phyloP scores from a whole-genome alignment of 2,329 filamentous ascomycete genomes.

The Paecilomyces dactylethromorphus region DNA sequence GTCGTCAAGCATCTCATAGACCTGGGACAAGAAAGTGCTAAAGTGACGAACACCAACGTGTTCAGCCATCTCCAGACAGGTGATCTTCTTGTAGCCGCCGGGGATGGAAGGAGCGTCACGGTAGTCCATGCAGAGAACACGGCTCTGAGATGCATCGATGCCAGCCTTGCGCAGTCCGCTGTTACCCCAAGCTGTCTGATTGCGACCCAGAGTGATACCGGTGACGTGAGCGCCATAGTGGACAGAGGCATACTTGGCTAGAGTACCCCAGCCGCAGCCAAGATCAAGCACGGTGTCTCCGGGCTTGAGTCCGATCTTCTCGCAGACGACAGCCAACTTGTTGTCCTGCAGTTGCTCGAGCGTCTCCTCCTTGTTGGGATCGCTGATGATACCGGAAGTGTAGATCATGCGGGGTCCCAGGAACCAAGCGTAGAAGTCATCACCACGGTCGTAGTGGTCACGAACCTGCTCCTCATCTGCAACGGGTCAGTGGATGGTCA shows the following conservation, averaged over 20 bases:
- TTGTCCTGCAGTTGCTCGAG: slow-evolving; percentile 97
- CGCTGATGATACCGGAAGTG: slow-evolving; percentile 88
- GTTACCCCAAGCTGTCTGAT: slow-evolving; percentile 97
- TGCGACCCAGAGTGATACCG: slow-evolving; percentile 88
- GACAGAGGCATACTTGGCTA: slow-evolving; percentile 84
- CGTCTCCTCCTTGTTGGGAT: slow-evolving; percentile 78
- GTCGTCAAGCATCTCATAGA: slow-evolving; percentile 92
- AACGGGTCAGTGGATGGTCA: neutral
- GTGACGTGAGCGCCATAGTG: slow-evolving; percentile 84
- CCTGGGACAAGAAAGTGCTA: slow-evolving; percentile 71
- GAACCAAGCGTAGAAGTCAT: slow-evolving; percentile 99
- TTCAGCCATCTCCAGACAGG: slow-evolving; percentile 96
- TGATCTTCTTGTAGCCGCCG: slow-evolving; percentile 86
- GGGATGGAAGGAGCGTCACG: slow-evolving; percentile 79
- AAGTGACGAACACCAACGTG: slow-evolving; percentile 95
- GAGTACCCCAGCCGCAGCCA: slow-evolving; percentile 95
- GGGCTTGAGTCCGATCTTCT: slow-evolving; percentile 81
- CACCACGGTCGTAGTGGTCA: slow-evolving; percentile 94
- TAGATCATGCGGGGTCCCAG: slow-evolving; percentile 98
- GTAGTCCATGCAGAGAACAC: slow-evolving; percentile 94
- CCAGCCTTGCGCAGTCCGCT: slow-evolving; percentile 74
- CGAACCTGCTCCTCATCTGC: slow-evolving; percentile 94
- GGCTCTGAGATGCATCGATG: slow-evolving; percentile 79
- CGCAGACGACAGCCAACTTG: slow-evolving; percentile 89
- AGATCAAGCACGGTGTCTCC: slow-evolving; percentile 87